Evolutionary conservation across 768 basidiomycete species (phyloP), one percentile per base, ranked within the genome.

Genomic region (Xerocomellus chrysenteron): DNA sequence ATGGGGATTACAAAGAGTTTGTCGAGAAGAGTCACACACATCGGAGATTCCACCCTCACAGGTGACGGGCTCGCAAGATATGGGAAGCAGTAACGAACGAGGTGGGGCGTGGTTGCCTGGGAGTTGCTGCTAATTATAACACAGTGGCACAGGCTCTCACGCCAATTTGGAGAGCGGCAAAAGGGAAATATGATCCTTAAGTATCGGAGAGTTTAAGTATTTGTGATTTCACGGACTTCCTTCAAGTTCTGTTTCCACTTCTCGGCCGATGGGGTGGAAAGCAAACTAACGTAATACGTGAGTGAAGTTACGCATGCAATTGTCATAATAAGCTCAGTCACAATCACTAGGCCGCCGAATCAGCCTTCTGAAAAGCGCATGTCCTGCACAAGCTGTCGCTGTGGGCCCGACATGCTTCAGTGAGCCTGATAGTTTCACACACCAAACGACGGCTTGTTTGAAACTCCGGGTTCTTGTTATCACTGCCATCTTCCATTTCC

Each of bases 21-120:
- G 78, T 92, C 4, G 82, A 88, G 72, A 84, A 83, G 64, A 87
- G 85, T 61, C 30, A 11, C 30, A 10, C 2, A 32, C 81, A 90
- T 63, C 78, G 82, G 40, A 74, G 89, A 50, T 92, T 91, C 68
- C 91, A 92, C 62, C 88, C 89, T 2, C 90, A 92, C 69, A 75
- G 87, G 57, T 93, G 89, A 90, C 76, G 84, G 42, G 83, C 86
- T 35, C 77, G 86, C 41, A 82, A 82, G 30, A 72, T 92, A 36
- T 76, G 88, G 65, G 75, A 75, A 55, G 81, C 81, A 46, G 78
- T 88, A 47, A 62, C 68, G 19, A 84, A 88, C 56, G 84, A 84
- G 45, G 72, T 77, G 45, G 80, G 83, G 64, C 78, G 82, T 58
- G 76, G 75, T 39, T 83, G 78, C 60, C 70, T 87, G 60, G 87